Conservation (phyloP, 2,329 filamentous ascomycete species). For the Scytalidium lignicola region DNA sequence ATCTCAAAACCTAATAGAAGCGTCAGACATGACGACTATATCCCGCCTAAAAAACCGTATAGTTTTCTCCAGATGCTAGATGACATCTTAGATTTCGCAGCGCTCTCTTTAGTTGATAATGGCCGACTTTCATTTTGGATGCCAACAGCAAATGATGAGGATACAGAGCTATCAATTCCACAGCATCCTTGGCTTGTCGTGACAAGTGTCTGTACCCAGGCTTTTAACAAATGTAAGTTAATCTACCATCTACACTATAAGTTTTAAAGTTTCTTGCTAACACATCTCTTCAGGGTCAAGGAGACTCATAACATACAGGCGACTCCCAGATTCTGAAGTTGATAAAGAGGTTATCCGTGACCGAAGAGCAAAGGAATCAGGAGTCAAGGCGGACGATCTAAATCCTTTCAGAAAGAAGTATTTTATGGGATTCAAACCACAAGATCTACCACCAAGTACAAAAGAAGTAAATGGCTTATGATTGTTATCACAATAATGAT, state of each 20-base stretch:
- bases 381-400: constrained; percentile 56
- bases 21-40: constrained; percentile 56
- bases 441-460: background rate
- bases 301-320: constrained; percentile 78
- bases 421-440: constrained; percentile 35
- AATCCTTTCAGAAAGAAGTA: constrained; percentile 59
- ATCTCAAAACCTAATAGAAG: constrained; percentile 7
- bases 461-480: background rate
- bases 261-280: constrained; percentile 9
- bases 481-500: background rate
- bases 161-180: constrained; percentile 71
- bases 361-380: constrained; percentile 32
- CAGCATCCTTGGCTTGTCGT: constrained; percentile 70
- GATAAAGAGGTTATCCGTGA: constrained; percentile 23
- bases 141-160: constrained; percentile 79
- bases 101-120: constrained; percentile 67
- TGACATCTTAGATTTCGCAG: constrained; percentile 81
- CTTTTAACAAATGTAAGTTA: constrained; percentile 79
- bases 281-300: constrained; percentile 63
- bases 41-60: constrained; percentile 88
- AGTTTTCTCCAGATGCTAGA: constrained; percentile 86
- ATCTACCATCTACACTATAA: background rate
- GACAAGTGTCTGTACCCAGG: constrained; percentile 73
- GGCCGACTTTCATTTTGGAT: constrained; percentile 94
- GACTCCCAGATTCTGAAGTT: constrained; percentile 57